Evolutionary conservation across 768 basidiomycete genomes (phyloP).

Genomic region (Rhizopogon salebrosus): DNA sequence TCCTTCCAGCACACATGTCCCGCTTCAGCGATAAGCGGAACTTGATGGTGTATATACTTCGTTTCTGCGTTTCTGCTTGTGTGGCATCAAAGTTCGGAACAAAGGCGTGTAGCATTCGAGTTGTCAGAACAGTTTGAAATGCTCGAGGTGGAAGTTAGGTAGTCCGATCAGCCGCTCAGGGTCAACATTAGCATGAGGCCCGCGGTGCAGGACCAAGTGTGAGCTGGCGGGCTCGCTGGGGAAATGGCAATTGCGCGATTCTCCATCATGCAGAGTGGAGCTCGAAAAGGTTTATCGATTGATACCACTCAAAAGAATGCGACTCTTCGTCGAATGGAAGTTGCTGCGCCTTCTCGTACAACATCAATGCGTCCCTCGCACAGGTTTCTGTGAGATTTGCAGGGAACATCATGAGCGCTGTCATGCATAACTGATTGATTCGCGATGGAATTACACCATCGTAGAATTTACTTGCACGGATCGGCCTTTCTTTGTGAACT

Average conservation of each 20-base stretch:
- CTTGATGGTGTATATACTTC: background rate
- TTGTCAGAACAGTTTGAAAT: too few species aligned
- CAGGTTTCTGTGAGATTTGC: background rate
- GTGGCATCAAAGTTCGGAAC: background rate
- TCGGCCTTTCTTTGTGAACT: background rate
- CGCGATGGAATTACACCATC: too few species aligned
- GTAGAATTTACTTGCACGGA: background rate
- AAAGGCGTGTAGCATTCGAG: background rate
- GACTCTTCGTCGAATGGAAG: background rate
- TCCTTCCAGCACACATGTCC: background rate
- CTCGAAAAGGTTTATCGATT: background rate
- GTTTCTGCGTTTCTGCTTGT: background rate
- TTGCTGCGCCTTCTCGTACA: background rate
- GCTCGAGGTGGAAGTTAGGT: too few species aligned
- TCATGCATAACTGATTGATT: too few species aligned
- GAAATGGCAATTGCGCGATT: background rate
- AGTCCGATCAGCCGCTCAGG: too few species aligned
- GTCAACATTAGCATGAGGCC: too few species aligned
- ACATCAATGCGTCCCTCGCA: background rate
- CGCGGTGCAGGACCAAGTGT: too few species aligned
- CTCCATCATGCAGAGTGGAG: background rate
- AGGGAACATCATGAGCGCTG: background rate
- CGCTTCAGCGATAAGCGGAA: background rate
- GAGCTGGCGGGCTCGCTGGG: background rate
- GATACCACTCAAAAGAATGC: background rate